Conservation (phyloP, 106 monocot species). For the Phalaenopsis equestris region DNA sequence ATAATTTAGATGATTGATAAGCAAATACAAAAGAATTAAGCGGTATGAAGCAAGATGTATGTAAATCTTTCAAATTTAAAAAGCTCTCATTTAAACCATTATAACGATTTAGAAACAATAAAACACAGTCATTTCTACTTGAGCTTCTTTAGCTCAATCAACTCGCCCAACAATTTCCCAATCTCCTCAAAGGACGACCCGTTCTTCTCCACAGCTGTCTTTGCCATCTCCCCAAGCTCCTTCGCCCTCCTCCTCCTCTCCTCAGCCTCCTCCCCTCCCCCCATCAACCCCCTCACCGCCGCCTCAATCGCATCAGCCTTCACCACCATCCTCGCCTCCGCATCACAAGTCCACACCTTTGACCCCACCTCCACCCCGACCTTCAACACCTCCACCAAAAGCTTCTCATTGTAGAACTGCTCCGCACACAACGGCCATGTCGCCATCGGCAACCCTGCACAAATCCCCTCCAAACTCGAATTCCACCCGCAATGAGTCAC, state of each 20-base stretch:
- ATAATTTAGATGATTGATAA: no score
- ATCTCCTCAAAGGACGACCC: no score
- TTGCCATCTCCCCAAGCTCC: not conserved
- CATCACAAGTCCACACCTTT: not conserved
- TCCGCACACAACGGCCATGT: slow-evolving; percentile 48
- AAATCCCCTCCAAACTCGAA: slow-evolving; percentile 38
- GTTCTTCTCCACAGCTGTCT: no score
- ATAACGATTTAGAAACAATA: no score
- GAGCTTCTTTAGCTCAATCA: no score
- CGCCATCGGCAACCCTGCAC: slow-evolving; percentile 41
- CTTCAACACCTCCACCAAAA: slow-evolving; percentile 30
- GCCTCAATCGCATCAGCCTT: slow-evolving; percentile 24
- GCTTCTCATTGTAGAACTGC: slow-evolving; percentile 38
- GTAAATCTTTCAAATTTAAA: no score
- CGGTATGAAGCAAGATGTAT: no score
- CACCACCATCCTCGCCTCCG: slow-evolving; percentile 1
- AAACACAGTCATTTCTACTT: no score
- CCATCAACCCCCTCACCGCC: slow-evolving; percentile 29
- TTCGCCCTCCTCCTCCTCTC: slow-evolving; percentile 23
- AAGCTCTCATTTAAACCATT: no score
- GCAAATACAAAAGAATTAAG: no score
- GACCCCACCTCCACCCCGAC: slow-evolving; percentile 19
- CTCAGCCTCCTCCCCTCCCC: slow-evolving; percentile 9
- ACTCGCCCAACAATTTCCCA: no score
- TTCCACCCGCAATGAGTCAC: slow-evolving; percentile 76